Base-by-base conservation (phyloP, 371 early-diverging fungal species). In the Parasitella parasitica region DNA sequence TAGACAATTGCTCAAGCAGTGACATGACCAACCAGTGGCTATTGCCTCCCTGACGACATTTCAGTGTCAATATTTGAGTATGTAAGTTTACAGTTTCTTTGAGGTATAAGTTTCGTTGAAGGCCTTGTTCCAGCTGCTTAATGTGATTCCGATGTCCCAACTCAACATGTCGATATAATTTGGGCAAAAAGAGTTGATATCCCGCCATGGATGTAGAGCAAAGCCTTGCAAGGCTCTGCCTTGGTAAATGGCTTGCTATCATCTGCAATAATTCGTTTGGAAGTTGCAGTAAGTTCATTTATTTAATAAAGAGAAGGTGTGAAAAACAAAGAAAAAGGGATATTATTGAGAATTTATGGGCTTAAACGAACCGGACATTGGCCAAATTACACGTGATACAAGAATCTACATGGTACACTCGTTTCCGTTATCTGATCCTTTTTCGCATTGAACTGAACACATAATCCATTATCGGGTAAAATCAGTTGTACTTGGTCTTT, bases 111-210 rank as follows among this genome's bases (percentile, higher is more conserved):
- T 68, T 71, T 3, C 53, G 36, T 36, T 37, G 55, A 2, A 73
- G 26, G 0, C 67, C 78, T 28, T 56, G 26, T 35, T 66, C 67
- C 12, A 81, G 64, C 20, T 77, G 72, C 12, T 61, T 66, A 26
- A 75, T 66, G 20, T 78, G 78, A 0, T 50, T 54, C 1, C 74
- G 67, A 50, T 70, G 63, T 3, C 71, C 68, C 5, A 81, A 56
- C 16, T 66, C 63, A 22, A 81, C 32, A 55, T 76, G 77, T 13
- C 49, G 37, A 61, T 81, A 81, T 3, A 81, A 62, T 7, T 35
- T 26, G 8, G 81, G 81, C 32, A 76, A 32, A 57, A 73, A 71
- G 9, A 60, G 26, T 34, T 69, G 63, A 54, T 73, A 73, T 15
- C 66, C 59, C 18, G 20, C 36, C 7, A 56, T 68, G 41, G 66